These are phyloP conservation scores for Noccaea bulbosa DNA, from an alignment of 345 rosid species.

Conservation along the genomic window DNA sequence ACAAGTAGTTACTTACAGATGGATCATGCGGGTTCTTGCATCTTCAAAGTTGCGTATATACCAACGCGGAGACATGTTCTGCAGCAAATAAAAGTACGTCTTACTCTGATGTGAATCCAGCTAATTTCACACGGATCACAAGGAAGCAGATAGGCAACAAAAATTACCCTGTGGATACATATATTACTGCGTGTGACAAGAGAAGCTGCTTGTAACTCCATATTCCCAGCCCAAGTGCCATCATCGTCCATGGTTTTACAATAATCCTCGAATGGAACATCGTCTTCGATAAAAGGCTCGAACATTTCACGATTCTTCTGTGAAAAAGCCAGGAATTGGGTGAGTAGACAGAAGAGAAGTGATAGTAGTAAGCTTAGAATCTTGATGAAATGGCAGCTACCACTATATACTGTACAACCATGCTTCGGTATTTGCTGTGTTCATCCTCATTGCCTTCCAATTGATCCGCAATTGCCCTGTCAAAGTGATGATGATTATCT, in stretches of 20 bases:
- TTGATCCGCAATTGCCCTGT: constrained; percentile 91
- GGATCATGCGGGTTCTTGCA: constrained; percentile 69
- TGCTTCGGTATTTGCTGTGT: constrained; percentile 71
- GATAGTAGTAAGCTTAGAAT: too few species aligned
- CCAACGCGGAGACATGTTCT: constrained; percentile 91
- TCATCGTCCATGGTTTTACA: constrained; percentile 81
- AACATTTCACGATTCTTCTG: constrained; percentile 78
- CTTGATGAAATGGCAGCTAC: constrained; percentile 43
- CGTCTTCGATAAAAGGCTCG: constrained; percentile 95
- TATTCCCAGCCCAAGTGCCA: constrained; percentile 97
- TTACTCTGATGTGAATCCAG: background rate
- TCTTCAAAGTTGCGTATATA: constrained; percentile 80
- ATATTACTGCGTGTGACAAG: constrained; percentile 79
- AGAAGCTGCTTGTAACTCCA: constrained; percentile 96
- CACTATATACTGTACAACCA: constrained; percentile 72
- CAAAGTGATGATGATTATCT: constrained; percentile 29
- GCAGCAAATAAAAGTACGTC: constrained; percentile 9
- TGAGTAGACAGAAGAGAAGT: background rate
- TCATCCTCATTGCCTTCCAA: constrained; percentile 83
- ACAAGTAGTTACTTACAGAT: constrained; percentile 61
- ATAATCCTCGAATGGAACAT: constrained; percentile 83
- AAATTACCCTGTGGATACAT: constrained; percentile 81
- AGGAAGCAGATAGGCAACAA: background rate
- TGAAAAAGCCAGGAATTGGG: background rate
- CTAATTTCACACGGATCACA: background rate